Percentiles rank a stretch among this genome's conserved stretches.
Conservation (phyloP, 2,329 filamentous ascomycete genomes). For the Colletotrichum somersetense region DNA sequence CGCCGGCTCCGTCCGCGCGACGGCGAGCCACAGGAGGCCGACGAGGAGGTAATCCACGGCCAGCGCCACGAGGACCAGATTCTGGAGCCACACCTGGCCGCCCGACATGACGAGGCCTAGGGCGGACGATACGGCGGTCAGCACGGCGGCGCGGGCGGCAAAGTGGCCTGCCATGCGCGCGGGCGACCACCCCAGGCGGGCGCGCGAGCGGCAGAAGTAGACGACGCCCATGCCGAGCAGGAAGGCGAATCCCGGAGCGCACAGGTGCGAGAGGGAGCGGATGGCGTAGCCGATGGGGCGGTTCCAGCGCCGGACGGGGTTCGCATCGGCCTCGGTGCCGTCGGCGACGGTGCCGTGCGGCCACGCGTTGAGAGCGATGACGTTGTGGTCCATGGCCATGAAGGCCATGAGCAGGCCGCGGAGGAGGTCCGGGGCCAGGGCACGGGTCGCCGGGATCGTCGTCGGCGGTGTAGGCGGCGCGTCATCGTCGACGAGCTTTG, state of each 20-base stretch:
- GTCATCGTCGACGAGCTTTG: neutral
- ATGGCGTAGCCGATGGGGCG: conserved; percentile 53
- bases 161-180: conserved; percentile 55
- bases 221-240: conserved; percentile 61
- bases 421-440: conserved; percentile 58
- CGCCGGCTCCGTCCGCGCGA: conserved; percentile 52
- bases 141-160: conserved; percentile 51
- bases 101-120: conserved; percentile 51
- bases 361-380: conserved; percentile 56
- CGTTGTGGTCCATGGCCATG: conserved; percentile 60
- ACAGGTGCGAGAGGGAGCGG: conserved; percentile 59
- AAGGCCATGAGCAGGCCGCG: conserved; percentile 59
- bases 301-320: conserved; percentile 54
- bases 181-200: conserved; percentile 55
- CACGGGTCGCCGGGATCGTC: conserved; percentile 45
- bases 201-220: conserved; percentile 58
- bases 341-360: conserved; percentile 53
- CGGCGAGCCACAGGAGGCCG: conserved; percentile 56
- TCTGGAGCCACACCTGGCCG: conserved; percentile 57
- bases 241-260: conserved; percentile 60
- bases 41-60: conserved; percentile 60
- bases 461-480: neutral
- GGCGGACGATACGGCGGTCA: conserved; percentile 50
- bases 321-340: conserved; percentile 53
- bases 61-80: conserved; percentile 58